phyloP scores from a whole-genome alignment of 352 stramenopile genomes.

The Bremia lactucae region DNA sequence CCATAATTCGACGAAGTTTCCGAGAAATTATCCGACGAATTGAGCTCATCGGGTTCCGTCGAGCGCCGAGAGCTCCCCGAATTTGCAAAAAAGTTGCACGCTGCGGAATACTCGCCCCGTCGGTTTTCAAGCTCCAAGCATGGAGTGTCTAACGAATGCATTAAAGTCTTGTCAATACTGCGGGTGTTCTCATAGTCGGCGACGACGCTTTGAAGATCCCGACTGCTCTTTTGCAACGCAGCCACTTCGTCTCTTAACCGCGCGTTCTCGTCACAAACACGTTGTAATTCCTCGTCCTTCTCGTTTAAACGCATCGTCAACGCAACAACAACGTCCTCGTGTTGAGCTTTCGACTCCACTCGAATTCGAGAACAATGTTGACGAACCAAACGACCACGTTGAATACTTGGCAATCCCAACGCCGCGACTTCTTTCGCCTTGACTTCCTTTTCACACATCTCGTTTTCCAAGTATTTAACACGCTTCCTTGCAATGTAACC shows the following conservation, averaged over 20 bases:
- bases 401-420: conserved; percentile 28
- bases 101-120: conserved; percentile 30
- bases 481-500: conserved; percentile 1
- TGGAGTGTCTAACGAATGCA: conserved; percentile 39
- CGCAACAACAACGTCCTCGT: conserved; percentile 21
- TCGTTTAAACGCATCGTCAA: conserved; percentile 21
- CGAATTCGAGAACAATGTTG: conserved; percentile 46
- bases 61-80: conserved; percentile 30
- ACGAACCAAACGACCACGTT: conserved; percentile 33
- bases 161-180: conserved; percentile 48
- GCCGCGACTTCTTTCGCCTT: conserved; percentile 15
- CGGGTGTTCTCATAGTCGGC: conserved; percentile 44
- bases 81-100: conserved; percentile 44
- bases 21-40: conserved; percentile 28
- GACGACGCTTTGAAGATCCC: conserved; percentile 46
- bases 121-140: conserved; percentile 35
- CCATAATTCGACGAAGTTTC: conserved; percentile 23
- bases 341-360: conserved; percentile 25
- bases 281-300: conserved; percentile 17
- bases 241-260: conserved; percentile 42
- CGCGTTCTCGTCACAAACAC: conserved; percentile 43
- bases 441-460: conserved; percentile 8
- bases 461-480: conserved; percentile 5
- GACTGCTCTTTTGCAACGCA: conserved; percentile 47
- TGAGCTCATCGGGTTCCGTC: conserved; percentile 35